phyloP scores from a whole-genome alignment of 1,284 basidiomycete species.

The Sutorius eximius region DNA sequence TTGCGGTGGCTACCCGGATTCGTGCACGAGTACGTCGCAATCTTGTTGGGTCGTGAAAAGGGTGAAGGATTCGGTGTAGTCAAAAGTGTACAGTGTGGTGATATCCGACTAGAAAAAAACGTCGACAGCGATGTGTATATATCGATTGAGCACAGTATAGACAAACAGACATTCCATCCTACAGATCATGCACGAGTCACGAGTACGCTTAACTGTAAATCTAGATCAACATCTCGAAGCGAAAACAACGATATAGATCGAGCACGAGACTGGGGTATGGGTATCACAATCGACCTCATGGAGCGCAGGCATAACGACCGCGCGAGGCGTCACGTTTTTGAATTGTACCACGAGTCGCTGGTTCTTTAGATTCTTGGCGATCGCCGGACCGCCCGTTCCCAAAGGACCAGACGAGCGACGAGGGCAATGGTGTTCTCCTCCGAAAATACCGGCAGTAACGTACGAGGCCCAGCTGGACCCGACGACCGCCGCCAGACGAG shows the following conservation, averaged over 20 bases:
- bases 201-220: not conserved
- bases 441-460: constrained; percentile 22
- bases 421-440: constrained; percentile 28
- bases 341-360: not conserved
- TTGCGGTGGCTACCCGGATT: not conserved
- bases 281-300: not conserved
- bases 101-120: not conserved
- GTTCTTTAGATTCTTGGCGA: constrained; percentile 14
- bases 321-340: not conserved
- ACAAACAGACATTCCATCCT: not conserved
- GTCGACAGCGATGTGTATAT: not conserved
- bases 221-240: not conserved
- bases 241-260: not conserved
- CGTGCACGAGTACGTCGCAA: not conserved
- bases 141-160: not conserved
- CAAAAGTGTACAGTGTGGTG: not conserved
- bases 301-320: not conserved
- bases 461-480: constrained; percentile 13
- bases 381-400: constrained; percentile 30
- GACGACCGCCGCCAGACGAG: constrained; percentile 29
- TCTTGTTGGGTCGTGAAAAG: not conserved
- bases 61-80: too few species aligned
- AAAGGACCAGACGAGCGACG: constrained; percentile 27
- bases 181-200: not conserved
- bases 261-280: not conserved